These are phyloP conservation scores for Celoporthe dispersa DNA, from an alignment of 2,329 filamentous ascomycete species.

Conservation along the genomic window DNA sequence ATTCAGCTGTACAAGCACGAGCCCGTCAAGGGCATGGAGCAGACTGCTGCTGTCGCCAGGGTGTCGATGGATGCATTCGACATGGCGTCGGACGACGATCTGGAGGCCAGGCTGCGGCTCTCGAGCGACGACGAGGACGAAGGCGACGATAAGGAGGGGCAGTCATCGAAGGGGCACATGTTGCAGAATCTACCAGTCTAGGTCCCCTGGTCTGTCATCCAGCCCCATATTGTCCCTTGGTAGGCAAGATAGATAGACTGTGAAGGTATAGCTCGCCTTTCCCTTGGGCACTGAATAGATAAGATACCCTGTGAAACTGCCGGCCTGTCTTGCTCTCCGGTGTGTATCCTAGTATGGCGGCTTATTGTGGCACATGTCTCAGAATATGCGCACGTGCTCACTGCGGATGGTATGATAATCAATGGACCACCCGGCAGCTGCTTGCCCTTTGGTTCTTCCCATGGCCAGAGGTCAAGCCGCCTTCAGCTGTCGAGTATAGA, in stretches of 20 bases:
- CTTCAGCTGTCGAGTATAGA: not conserved
- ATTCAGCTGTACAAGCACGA: conserved; percentile 56
- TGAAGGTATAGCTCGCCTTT: not conserved
- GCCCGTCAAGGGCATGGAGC: conserved; percentile 23
- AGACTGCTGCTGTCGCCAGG: not conserved
- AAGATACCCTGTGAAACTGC: not conserved
- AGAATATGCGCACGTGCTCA: not conserved
- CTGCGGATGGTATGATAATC: not conserved
- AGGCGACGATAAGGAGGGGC: not conserved
- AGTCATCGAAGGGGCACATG: not conserved
- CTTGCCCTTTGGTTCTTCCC: not conserved
- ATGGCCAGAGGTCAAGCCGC: not conserved
- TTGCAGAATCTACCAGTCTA: conserved; percentile 6
- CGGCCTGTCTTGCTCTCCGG: not conserved
- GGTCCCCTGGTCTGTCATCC: conserved; percentile 3
- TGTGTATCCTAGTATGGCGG: not conserved
- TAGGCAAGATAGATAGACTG: not conserved
- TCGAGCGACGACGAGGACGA: conserved; percentile 22
- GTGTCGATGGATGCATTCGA: conserved; percentile 25
- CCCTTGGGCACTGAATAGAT: not conserved
- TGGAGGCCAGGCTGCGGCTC: conserved; percentile 23
- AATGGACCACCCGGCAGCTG: not conserved
- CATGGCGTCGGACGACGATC: conserved; percentile 14
- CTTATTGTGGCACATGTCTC: not conserved
- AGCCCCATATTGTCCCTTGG: not conserved